Evolutionary conservation across 305 asterid genomes (phyloP), one percentile per base, ranked within the genome.

Genomic region (Fraxinus platypoda): DNA sequence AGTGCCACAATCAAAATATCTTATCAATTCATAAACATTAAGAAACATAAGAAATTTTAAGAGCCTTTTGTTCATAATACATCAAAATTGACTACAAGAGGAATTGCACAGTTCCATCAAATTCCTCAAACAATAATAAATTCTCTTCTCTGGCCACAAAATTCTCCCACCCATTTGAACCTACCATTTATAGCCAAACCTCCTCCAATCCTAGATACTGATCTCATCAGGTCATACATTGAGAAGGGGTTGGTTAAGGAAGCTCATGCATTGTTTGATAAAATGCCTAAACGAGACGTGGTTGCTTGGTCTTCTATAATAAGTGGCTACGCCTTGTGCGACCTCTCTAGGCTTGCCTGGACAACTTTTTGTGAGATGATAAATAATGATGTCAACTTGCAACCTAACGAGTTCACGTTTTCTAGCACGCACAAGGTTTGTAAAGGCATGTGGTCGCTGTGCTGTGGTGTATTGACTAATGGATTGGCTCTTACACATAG

Each of bases 221-320:
- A n/a, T n/a, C n/a, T n/a, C n/a, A n/a, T n/a, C n/a, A n/a, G n/a
- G n/a, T n/a, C n/a, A n/a, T n/a, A n/a, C n/a, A 30, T 92, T 13
- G 87, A 91, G 8, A 86, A 35, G 28, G 95, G 97, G 72, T 89
- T 85, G n/a, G 81, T 84, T 26, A 31, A 57, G 17, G 95, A 92
- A 80, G 97, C 97, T n/a, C 93, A 93, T 11, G 71, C 30, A 6
- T 85, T 92, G 97, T 93, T 92, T 87, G 95, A 95, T 72, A 97
- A 93, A 93, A 93, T 93, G 98, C 95, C 98, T 35, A 89, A 89
- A 0, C 83, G 89, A 87, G 98, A 95, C 37, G 94, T 95, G 19
- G 97, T 92, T 75, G 88, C 92, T 23, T 94, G 98, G 97, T 90
- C 98, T 6, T 88, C 95, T 86, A 92, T 93, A 97, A 89, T 93